These are phyloP conservation scores for Candida boidinii DNA, from an alignment of 805 yeast genomes.

Conservation along the genomic window DNA sequence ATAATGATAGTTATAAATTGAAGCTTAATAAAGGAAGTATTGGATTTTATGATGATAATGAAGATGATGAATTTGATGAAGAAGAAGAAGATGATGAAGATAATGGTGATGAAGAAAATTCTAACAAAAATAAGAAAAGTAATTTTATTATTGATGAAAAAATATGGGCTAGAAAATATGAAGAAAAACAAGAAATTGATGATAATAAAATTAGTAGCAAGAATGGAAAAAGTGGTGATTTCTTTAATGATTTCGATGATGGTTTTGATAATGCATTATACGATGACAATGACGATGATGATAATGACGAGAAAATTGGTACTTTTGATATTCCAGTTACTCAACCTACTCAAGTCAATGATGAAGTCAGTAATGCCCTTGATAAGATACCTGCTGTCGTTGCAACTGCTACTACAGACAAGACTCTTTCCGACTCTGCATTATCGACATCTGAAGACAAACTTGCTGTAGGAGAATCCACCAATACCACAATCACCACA, in stretches of 20 bases:
- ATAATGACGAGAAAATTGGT: conserved; percentile 19
- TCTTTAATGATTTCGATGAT: conserved; percentile 21
- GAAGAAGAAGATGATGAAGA: conserved; percentile 17
- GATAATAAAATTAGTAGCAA: conserved; percentile 12
- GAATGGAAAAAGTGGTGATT: no score
- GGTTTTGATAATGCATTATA: conserved; percentile 17
- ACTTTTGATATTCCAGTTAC: conserved; percentile 8
- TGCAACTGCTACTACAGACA: no score
- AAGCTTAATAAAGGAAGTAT: background rate
- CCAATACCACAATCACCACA: no score
- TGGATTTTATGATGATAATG: conserved; percentile 17
- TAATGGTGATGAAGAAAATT: no score
- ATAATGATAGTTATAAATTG: background rate
- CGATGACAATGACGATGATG: conserved; percentile 29
- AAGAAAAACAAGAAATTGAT: conserved; percentile 20
- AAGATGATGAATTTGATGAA: conserved; percentile 7
- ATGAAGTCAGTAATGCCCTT: no score
- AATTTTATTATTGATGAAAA: conserved; percentile 50
- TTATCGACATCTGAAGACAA: no score
- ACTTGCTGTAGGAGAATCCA: no score
- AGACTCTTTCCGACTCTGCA: no score
- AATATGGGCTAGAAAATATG: conserved; percentile 64
- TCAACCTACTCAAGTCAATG: no score
- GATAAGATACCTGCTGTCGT: no score
- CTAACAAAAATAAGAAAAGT: no score